Base-by-base conservation (phyloP, 2,329 filamentous ascomycete genomes). In the Ophiosphaerella korrae region DNA sequence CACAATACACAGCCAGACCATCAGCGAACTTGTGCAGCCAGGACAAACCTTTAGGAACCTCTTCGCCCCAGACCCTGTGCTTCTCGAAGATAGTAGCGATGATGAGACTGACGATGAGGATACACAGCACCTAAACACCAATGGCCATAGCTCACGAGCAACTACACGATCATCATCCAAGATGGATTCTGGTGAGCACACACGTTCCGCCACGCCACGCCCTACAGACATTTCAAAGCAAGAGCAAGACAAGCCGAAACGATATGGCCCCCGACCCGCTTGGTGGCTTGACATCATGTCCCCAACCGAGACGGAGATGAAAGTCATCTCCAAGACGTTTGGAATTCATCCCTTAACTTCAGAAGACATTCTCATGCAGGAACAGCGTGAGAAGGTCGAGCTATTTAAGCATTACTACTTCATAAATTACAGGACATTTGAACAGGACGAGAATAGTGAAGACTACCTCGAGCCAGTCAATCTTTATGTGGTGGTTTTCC, bases 361-460 rank as follows among this genome's bases (percentile, higher is more conserved):
- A 1, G 94, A 99, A 74, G 94, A 99, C 70, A 97, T 99, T 64
- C 88, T 97, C 83, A 88, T 97, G 79, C 91, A 97, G 72, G 94
- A 99, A 77, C 90, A 92, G 35, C 92, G 94, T 18, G 94, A 99
- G 70, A 99, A 99, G 76, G 94, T 99, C 0, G 94, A 99, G 73
- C 82, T 99, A 1, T 99, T 99, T 80, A 88, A 90, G 31, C 89
- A 96, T 71, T 99, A 99, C 77, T 99, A 99, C 74, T 97, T 99
- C 67, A 90, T 99, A 76, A 97, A 96, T 73, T 99, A 99, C 74
- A 89, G 94, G 13, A 95, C 92, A 0, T 99, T 99, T 68, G 94
- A 99, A 71, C 94, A 97, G 72, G 94, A 99, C 68, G 85, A 86
- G 53, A 88, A 88, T 62, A 96, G 87, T 70, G 90, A 94, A 50